Base-by-base conservation (phyloP, 495 filamentous ascomycete species). In the Parathielavia appendiculata region DNA sequence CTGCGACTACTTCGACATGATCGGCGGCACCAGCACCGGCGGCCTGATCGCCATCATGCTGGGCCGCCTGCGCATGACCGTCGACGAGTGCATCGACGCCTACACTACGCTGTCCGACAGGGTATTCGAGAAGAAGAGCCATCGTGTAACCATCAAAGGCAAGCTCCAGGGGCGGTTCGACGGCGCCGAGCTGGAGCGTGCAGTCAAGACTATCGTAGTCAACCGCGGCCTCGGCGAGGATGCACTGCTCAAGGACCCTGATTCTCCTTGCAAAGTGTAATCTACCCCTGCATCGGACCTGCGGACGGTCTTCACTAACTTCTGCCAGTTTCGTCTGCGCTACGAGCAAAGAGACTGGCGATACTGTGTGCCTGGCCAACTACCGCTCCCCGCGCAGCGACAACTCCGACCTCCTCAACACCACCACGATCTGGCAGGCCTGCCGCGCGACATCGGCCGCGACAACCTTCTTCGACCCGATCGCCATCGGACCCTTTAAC, bases 271-370 rank as follows among this genome's bases (percentile, higher is more conserved):
- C 51, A 67, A 70, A 63, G 73, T 76, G 73, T 78, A 67, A 54
- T 56, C 30, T 50, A 62, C 32, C 41, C 45, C 8, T 46, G 50
- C 41, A 30, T 30, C 46, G 45, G 32, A 36, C 0, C 22, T 39
- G 44, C 16, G 14, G 16, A 39, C 12, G 12, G 36, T 14, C 32
- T 39, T 19, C 41, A 38, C 57, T 58, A 38, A 59, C 49, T 23
- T 32, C 53, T 22, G 19, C 51, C 23, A 83, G 80, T 23, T 81
- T 81, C 51, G 73, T 82, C 32, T 82, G 77, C 58, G 75, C 75
- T 6, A 76, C 71, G 55, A 75, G 72, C 54, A 71, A 71, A 41
- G 44, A 72, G 39, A 78, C 70, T 0, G 63, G 64, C 45, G 68
- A 75, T 12, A 74, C 70, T 12, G 71, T 75, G n/a, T 70, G 68